phyloP scores from a whole-genome alignment of 176 grass and related monocot genomes.

The Carex parvula region DNA sequence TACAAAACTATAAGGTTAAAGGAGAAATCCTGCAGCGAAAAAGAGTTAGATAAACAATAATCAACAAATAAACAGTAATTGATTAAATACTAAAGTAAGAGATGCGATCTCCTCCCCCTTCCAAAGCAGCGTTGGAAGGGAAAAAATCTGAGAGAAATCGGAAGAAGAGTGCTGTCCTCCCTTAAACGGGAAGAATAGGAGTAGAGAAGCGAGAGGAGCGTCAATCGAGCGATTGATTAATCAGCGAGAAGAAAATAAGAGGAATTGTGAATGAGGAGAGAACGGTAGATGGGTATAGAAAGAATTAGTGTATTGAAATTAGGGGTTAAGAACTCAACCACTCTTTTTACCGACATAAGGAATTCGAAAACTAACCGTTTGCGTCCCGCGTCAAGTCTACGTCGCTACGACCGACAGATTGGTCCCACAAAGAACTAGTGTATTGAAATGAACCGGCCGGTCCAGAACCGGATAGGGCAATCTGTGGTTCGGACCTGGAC shows the following conservation, averaged over 20 bases:
- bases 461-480: too few relatives aligned
- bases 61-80: neutral
- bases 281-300: neutral
- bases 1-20: neutral
- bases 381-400: too few relatives aligned
- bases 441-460: too few relatives aligned
- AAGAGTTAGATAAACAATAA: constrained; percentile 19
- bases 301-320: too few relatives aligned
- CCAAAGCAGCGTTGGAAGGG: neutral
- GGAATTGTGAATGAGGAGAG: neutral
- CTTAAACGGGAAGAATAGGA: neutral
- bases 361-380: too few relatives aligned
- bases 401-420: too few relatives aligned
- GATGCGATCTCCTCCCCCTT: neutral
- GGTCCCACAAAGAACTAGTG: too few relatives aligned
- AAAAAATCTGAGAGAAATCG: neutral
- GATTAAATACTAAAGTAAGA: neutral
- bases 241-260: neutral
- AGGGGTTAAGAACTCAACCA: too few relatives aligned
- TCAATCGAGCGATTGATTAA: neutral
- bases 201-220: neutral
- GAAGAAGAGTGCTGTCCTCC: neutral
- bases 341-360: too few relatives aligned
- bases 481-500: too few relatives aligned
- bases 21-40: constrained; percentile 20